A percentile compares a stretch with the other conserved stretches of the same genome.
Conservation (phyloP, 495 filamentous ascomycete genomes). For the Talaromyces thailandensis region DNA sequence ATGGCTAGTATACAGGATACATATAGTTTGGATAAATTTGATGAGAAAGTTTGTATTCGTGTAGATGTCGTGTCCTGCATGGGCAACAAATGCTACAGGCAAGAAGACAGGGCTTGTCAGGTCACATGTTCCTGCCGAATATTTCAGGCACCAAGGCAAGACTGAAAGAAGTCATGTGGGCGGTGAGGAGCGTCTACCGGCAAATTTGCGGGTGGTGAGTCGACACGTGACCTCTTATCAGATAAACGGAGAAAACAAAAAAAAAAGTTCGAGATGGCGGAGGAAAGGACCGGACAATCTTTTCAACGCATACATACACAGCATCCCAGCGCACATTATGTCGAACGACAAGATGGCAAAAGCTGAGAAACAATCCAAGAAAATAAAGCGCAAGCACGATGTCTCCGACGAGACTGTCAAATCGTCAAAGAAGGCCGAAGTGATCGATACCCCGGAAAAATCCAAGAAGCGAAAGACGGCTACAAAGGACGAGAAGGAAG, state of each 20-base stretch:
- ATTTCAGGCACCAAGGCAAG: not conserved
- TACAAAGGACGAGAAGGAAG: not conserved
- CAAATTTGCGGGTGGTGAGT: not conserved
- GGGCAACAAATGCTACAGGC: too few species aligned
- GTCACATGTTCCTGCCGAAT: not conserved
- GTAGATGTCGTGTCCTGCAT: too few species aligned
- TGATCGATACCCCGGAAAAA: not conserved
- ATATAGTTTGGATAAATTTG: too few species aligned
- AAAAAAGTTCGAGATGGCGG: not conserved
- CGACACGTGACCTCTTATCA: not conserved
- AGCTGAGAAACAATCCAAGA: not conserved
- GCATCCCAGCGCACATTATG: not conserved
- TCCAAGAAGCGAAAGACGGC: constrained; percentile 6
- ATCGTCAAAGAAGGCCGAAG: not conserved
- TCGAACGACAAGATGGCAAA: constrained; percentile 4
- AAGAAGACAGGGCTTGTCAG: not conserved
- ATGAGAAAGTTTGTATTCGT: too few species aligned
- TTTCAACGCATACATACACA: not conserved
- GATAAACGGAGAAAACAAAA: not conserved
- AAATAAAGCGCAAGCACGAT: constrained; percentile 4
- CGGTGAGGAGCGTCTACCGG: not conserved
- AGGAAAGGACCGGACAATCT: not conserved
- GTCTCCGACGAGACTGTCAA: constrained; percentile 3
- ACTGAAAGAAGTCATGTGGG: not conserved
- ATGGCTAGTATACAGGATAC: too few species aligned